Conservation (phyloP, 2,329 filamentous ascomycete genomes). For the Celoporthe dispersa region DNA sequence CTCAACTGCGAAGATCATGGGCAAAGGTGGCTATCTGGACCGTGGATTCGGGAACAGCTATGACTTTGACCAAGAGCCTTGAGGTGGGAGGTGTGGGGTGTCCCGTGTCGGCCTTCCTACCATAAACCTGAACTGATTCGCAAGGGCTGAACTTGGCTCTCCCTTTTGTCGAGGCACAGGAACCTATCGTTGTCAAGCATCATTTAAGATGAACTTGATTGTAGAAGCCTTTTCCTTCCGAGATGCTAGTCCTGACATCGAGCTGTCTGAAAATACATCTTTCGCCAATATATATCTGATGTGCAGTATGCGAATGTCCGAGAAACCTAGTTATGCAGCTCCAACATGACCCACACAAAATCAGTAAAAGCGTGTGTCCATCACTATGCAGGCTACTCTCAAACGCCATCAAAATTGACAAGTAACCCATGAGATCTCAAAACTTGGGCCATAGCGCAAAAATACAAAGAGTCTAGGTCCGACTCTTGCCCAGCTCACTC, state of each 20-base stretch:
- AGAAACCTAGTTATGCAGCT: not conserved
- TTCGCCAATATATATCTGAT: not conserved
- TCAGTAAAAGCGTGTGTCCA: not conserved
- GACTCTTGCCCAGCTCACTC: slow-evolving; percentile 35
- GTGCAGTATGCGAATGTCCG: not conserved
- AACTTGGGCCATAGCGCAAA: too few species aligned
- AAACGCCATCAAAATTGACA: not conserved
- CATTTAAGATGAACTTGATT: not conserved
- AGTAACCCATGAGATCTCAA: too few species aligned
- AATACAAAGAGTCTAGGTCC: not conserved
- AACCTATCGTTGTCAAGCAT: too few species aligned
- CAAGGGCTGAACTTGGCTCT: not conserved
- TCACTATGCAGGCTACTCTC: not conserved
- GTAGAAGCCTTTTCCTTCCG: not conserved
- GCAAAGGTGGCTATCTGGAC: slow-evolving; percentile 51
- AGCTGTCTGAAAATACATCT: not conserved
- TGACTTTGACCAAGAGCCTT: slow-evolving; percentile 57
- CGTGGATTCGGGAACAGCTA: slow-evolving; percentile 65
- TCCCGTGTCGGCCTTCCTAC: not conserved
- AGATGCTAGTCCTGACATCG: not conserved
- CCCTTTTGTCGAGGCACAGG: not conserved
- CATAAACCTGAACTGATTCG: not conserved
- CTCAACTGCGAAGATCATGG: slow-evolving; percentile 44
- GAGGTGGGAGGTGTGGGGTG: not conserved
- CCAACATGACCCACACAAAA: not conserved